Evolutionary conservation across 208 protist species (phyloP).

Genomic region (Trypanosoma vivax): DNA sequence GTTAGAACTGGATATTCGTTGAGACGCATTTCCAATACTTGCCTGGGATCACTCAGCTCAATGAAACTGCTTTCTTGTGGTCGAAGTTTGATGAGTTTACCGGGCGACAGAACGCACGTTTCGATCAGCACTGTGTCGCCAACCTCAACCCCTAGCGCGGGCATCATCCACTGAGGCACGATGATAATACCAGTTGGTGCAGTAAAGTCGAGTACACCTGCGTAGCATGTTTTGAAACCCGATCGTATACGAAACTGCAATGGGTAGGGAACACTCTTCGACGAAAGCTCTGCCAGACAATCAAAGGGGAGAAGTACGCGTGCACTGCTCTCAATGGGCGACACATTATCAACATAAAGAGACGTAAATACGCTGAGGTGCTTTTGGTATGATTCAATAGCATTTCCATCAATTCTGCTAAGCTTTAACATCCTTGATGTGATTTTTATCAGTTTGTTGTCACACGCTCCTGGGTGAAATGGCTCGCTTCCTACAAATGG

Average conservation of each 20-base stretch:
- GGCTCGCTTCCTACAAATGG: too few species aligned
- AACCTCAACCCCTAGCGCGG: slow-evolving; percentile 60
- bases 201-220: slow-evolving; percentile 91
- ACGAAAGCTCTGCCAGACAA: slow-evolving; percentile 63
- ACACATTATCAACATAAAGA: slow-evolving; percentile 19
- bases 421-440: too few species aligned
- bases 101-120: slow-evolving; percentile 68
- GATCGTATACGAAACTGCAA: slow-evolving; percentile 83
- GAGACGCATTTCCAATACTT: slow-evolving; percentile 88
- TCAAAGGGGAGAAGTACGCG: slow-evolving; percentile 83
- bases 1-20: slow-evolving; percentile 88
- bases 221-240: slow-evolving; percentile 46
- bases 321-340: slow-evolving; percentile 60
- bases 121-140: slow-evolving; percentile 58
- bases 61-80: slow-evolving; percentile 89
- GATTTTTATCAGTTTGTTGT: too few species aligned
- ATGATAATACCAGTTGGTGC: slow-evolving; percentile 83
- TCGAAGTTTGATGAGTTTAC: slow-evolving; percentile 88
- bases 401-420: too few species aligned
- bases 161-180: slow-evolving; percentile 92
- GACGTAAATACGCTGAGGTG: slow-evolving; percentile 16
- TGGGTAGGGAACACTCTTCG: slow-evolving; percentile 83
- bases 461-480: too few species aligned
- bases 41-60: slow-evolving; percentile 89
- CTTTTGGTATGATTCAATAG: slow-evolving; percentile 17